phyloP scores from a whole-genome alignment of 2,329 filamentous ascomycete species.

The Alternaria sp. region DNA sequence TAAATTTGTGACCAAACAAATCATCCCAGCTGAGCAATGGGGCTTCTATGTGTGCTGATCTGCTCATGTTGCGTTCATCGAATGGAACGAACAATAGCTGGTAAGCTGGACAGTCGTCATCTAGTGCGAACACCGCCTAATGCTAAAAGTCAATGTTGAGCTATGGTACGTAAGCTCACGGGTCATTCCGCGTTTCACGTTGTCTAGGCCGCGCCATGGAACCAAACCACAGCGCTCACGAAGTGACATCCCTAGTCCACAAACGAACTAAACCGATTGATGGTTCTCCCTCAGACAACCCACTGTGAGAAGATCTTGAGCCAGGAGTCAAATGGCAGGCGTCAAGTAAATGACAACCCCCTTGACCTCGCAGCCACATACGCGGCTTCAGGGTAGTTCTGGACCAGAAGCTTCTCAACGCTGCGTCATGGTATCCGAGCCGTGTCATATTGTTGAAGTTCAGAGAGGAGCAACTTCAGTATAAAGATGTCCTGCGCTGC shows the following conservation, averaged over 20 bases:
- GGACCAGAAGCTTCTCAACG: background rate
- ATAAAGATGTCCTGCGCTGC: background rate
- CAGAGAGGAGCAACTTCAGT: background rate
- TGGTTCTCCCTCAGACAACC: background rate
- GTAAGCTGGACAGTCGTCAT: background rate
- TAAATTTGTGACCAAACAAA: background rate
- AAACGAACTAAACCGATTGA: background rate
- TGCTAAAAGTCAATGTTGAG: background rate
- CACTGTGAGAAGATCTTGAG: background rate
- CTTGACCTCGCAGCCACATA: background rate
- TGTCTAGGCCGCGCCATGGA: background rate
- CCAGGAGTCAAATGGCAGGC: background rate
- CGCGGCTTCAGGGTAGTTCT: background rate
- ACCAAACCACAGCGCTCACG: background rate
- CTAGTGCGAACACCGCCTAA: background rate
- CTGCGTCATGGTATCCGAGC: background rate
- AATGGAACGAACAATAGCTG: background rate
- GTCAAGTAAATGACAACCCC: background rate
- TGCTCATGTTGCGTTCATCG: background rate
- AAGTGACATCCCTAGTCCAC: background rate
- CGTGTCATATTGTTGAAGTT: background rate
- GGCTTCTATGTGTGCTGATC: background rate
- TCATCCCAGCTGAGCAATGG: background rate
- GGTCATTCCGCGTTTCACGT: background rate
- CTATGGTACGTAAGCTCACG: background rate